Evolutionary conservation across 148 eudicot species (phyloP), one percentile per base, ranked within the genome.

Genomic region (Bassia scoparia): DNA sequence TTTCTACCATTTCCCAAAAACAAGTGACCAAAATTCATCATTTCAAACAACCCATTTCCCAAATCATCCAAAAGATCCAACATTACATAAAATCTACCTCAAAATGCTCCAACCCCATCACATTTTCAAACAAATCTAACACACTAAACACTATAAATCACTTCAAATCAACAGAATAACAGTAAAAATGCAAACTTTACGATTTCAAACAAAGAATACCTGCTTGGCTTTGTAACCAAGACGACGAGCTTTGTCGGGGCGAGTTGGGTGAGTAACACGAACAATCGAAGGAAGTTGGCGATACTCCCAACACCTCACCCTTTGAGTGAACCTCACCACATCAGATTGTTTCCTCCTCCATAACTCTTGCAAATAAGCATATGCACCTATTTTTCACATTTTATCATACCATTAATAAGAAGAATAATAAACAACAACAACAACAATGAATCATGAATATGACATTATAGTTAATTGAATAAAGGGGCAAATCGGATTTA

Each of bases 161-260:
- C 2, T 2, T 3, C 5, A 11, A 18, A 33, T 12, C 7, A 21
- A 1, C 2, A 16, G 15, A 43, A n/a, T 43, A 3, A 0, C 50
- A 67, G 7, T 26, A 37, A 27, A 29, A n/a, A 2, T 26, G 11
- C 23, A 4, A 61, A 4, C n/a, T n/a, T n/a, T n/a, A n/a, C n/a
- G n/a, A n/a, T n/a, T n/a, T n/a, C n/a, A n/a, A 3, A 9, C 3
- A 14, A 14, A 0, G 14, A 9, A 12, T 30, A 85, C 88, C 88
- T 85, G 88, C 77, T 85, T 85, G 74, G 88, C 88, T 72, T 85
- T 85, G 88, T 83, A 83, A 29, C 86, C 88, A 35, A 85, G 81
- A 56, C 88, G 85, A 27, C 88, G 83, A 52, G 87, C 87, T 81
- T 82, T 84, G 56, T 84, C 87, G 58, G 87, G 87, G 26, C 87